Base-by-base conservation (phyloP, 352 stramenopile genomes). In the Halophytophthora polymorphica region DNA sequence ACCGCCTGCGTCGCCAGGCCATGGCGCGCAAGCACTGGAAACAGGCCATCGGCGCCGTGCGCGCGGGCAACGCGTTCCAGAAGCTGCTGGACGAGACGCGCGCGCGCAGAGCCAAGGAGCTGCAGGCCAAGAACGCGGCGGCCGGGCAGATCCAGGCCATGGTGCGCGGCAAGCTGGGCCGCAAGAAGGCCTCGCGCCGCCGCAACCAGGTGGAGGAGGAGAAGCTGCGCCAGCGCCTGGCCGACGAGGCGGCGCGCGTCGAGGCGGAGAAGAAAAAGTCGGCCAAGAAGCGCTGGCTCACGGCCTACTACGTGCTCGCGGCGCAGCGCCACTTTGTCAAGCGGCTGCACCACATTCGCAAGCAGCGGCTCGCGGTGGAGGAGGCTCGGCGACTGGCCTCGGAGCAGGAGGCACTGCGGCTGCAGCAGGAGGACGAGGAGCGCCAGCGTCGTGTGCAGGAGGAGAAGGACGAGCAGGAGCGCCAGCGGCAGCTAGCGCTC, bases 241-340 rank as follows among this genome's bases (percentile, higher is more conserved):
- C 69, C 10, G 72, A 89, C 1, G 82, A 95, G 67, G 77, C 77
- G n/a, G 77, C 75, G 23, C 79, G 77, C n/a, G 46, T 63, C 2
- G 62, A 75, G 39, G 53, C 71, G 10, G 76, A 84, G 51, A 86
- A 81, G 54, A 85, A 91, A 63, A 72, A 92, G 54, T 86, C 74
- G 21, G 83, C 84, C 21, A 89, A 88, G 59, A 83, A 78, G 52
- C 82, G 84, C 50, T 95, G 84, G 84, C 65, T 84, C 14, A 73
- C 73, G 22, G 74, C 79, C n/a, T 73, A 84, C 33, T 88, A 77
- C 45, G 58, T 64, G 15, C 53, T 95, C 14, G 58, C 78, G n/a
- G 84, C 82, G 12, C 82, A 93, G 58, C 82, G 83, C 28, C 79
- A 90, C 58, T 93, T 91, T 50, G 72, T 90, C 33, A 51, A 86